phyloP scores from a whole-genome alignment of 495 filamentous ascomycete species.

The Hyaloscypha finlandica region DNA sequence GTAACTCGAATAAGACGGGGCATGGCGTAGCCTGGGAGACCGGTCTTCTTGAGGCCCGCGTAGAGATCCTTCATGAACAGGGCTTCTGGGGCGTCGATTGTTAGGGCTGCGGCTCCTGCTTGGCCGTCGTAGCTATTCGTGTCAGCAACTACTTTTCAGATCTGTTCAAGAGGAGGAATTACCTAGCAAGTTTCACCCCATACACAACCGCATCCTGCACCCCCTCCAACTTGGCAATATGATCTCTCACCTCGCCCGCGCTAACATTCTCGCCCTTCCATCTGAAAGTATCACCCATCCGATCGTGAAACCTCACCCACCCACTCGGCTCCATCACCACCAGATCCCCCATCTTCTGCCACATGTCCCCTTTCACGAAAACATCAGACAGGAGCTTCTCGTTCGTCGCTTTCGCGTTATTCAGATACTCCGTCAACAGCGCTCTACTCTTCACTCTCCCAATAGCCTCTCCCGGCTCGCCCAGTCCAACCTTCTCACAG shows the following conservation, averaged over 20 bases:
- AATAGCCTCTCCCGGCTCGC: slow-evolving; percentile 32
- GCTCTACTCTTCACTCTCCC: slow-evolving; percentile 29
- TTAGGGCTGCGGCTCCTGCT: slow-evolving; percentile 53
- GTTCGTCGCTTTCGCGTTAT: slow-evolving; percentile 29
- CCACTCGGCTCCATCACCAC: slow-evolving; percentile 27
- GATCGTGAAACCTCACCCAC: slow-evolving; percentile 34
- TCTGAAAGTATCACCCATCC: slow-evolving; percentile 34
- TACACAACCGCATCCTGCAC: slow-evolving; percentile 54
- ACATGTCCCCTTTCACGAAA: slow-evolving; percentile 32
- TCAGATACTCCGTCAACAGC: slow-evolving; percentile 34
- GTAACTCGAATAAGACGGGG: slow-evolving; percentile 51
- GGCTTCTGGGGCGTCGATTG: slow-evolving; percentile 40
- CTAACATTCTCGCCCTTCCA: slow-evolving; percentile 38
- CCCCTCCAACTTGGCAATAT: slow-evolving; percentile 46
- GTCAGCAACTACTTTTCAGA: slow-evolving; percentile 1
- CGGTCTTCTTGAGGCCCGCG: slow-evolving; percentile 45
- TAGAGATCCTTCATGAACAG: slow-evolving; percentile 43
- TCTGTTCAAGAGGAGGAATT: slow-evolving; percentile 2
- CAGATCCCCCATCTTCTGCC: slow-evolving; percentile 32
- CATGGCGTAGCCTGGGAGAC: slow-evolving; percentile 51
- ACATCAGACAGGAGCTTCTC: slow-evolving; percentile 30
- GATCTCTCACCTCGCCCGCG: slow-evolving; percentile 40
- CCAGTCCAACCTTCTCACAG: slow-evolving; percentile 22
- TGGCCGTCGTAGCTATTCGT: slow-evolving; percentile 50
- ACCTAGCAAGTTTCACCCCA: slow-evolving; percentile 49